Base-by-base conservation (phyloP, 805 yeast genomes). In the Starmerella apis region DNA sequence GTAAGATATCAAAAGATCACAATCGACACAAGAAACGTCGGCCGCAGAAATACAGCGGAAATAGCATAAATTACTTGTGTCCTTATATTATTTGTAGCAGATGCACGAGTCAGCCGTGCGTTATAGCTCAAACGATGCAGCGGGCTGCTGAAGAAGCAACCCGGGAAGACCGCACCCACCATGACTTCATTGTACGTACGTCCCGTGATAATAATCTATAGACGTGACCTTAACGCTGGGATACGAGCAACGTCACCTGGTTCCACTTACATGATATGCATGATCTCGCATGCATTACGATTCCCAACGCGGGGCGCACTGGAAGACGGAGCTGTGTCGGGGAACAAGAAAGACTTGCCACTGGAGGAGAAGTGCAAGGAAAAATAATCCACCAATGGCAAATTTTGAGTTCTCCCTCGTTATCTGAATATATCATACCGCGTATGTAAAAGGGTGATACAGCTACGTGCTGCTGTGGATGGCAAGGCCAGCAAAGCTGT, bases 261-360 rank as follows among this genome's bases (percentile, higher is more conserved):
- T 14, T 13, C 14, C 8, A 18, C 27, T 22, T 37, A 27, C 41
- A 18, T n/a, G 6, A 23, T 18, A 27, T 37, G 42, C 42, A 37
- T 19, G 43, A 38, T 23, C 43, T 38, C 43, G 43, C 43, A 38
- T 38, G 30, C 30, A 5, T 28, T 38, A 38, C 43, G 43, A 38
- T 20, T 33, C 37, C 4, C 37, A 13, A 22, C 37, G 35, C 11
- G 37, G 37, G 22, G 35, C 18, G 8, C 7, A 18, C 16, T 13
- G 31, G 31, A 27, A 13, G 31, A 27, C 11, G 31, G 31, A 27
- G 31, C n/a, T n/a, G n/a, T n/a, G n/a, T n/a, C n/a, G n/a, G 30
- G 35, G 35, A 14, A 8, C 10, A 6, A 31, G 35, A 31, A 8
- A 18, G n/a, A n/a, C n/a, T n/a, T n/a, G n/a, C n/a, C n/a, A n/a